A percentile compares a stretch with the other conserved stretches of the same genome.
phyloP scores from a whole-genome alignment of 75 land plant species.

The Selaginella moellendorffii region DNA sequence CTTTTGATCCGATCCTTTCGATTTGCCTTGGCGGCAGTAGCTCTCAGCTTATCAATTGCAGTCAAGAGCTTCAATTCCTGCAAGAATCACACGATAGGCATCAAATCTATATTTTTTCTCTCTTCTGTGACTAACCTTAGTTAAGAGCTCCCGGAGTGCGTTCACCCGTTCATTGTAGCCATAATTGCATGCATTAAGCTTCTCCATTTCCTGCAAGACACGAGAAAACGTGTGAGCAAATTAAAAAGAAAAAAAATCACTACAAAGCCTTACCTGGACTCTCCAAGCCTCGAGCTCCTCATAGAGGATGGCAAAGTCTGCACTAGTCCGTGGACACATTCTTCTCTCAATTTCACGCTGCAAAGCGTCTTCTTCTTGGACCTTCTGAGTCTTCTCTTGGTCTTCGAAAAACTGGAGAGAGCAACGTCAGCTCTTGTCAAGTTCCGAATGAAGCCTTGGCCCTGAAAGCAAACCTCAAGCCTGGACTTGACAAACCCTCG shows the following conservation, averaged over 20 bases:
- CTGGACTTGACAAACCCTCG: constrained; percentile 13
- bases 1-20: constrained; percentile 11
- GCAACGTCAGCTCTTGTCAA: background rate
- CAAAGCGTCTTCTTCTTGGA: constrained; percentile 11
- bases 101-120: too few relatives aligned
- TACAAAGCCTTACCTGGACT: constrained; percentile 7
- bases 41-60: constrained; percentile 18
- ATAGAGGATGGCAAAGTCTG: constrained; percentile 25
- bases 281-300: constrained; percentile 13
- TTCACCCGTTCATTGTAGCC: constrained; percentile 1
- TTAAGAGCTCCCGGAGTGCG: constrained; percentile 9
- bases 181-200: background rate
- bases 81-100: too few relatives aligned
- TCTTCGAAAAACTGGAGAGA: constrained; percentile 19
- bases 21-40: constrained; percentile 16
- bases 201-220: constrained; percentile 9
- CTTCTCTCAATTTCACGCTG: constrained; percentile 17
- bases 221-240: background rate
- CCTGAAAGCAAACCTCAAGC: constrained; percentile 11
- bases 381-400: constrained; percentile 21
- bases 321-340: constrained; percentile 15
- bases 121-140: constrained; percentile 10
- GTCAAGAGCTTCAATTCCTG: constrained; percentile 23
- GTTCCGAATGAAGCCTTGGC: background rate
- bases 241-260: background rate